phyloP scores from a whole-genome alignment of 164 flowering plant genomes.

The Magnolia kwangsiensis region DNA sequence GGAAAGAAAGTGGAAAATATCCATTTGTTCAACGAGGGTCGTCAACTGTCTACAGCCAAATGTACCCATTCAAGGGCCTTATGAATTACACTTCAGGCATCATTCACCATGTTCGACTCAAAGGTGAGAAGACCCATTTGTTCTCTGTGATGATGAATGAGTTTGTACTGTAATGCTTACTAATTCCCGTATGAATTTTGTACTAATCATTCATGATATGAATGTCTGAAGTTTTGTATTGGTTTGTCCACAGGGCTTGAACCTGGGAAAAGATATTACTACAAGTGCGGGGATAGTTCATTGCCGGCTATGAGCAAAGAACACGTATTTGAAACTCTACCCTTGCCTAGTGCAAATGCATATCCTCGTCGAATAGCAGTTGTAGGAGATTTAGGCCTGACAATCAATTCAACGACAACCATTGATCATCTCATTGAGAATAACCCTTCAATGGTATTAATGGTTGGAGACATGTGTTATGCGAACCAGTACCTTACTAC shows the following conservation, averaged over 20 bases:
- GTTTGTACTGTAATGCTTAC: background rate
- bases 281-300: slow-evolving; percentile 88
- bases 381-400: slow-evolving; percentile 85
- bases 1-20: slow-evolving; percentile 58
- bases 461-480: slow-evolving; percentile 84
- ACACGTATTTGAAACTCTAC: slow-evolving; percentile 51
- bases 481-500: slow-evolving; percentile 85
- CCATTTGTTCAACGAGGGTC: slow-evolving; percentile 37
- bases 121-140: slow-evolving; percentile 40
- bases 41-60: slow-evolving; percentile 64
- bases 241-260: slow-evolving; percentile 53
- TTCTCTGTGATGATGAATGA: background rate
- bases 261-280: slow-evolving; percentile 62
- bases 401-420: slow-evolving; percentile 74
- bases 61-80: slow-evolving; percentile 80
- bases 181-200: too few species aligned
- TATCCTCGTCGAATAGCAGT: slow-evolving; percentile 73
- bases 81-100: slow-evolving; percentile 86
- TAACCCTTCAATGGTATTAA: slow-evolving; percentile 69
- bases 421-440: slow-evolving; percentile 64
- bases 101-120: slow-evolving; percentile 80
- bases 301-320: slow-evolving; percentile 73
- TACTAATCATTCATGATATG: too few species aligned
- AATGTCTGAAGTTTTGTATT: too few species aligned
- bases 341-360: slow-evolving; percentile 37